Evolutionary conservation across 192 early-diverging fungal genomes (phyloP).

Genomic region (Rhizophlyctis rosea): DNA sequence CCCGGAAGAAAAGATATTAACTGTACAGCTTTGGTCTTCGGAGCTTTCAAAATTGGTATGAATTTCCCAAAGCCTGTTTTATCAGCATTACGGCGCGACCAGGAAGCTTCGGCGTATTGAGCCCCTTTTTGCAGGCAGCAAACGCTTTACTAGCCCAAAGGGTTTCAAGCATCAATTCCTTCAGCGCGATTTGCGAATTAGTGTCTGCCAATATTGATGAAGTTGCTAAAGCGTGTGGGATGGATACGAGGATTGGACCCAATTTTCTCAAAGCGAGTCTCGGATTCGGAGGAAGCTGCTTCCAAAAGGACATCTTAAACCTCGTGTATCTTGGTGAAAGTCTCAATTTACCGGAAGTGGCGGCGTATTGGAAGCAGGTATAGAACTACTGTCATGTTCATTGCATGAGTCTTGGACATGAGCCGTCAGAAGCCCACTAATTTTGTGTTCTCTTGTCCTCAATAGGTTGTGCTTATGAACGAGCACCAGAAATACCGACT

Average conservation of each 20-base stretch:
- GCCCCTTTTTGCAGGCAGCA: conserved; percentile 54
- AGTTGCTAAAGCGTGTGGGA: conserved; percentile 81
- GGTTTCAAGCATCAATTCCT: conserved; percentile 85
- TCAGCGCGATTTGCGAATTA: conserved; percentile 85
- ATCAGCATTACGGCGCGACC: background rate
- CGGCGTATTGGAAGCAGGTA: conserved; percentile 81
- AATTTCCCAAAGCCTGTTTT: background rate
- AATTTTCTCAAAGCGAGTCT: conserved; percentile 85
- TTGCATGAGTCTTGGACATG: background rate
- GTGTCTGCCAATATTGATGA: conserved; percentile 82
- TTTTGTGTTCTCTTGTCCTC: background rate
- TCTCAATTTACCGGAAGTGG: conserved; percentile 79
- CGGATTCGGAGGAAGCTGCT: conserved; percentile 90
- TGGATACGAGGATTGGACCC: conserved; percentile 77
- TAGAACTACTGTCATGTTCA: background rate
- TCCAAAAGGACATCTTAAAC: conserved; percentile 89
- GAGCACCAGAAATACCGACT: conserved; percentile 85
- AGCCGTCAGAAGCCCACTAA: background rate
- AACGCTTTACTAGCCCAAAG: conserved; percentile 91
- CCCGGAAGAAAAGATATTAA: conserved; percentile 74
- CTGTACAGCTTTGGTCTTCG: conserved; percentile 85
- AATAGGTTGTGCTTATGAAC: conserved; percentile 73
- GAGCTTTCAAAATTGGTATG: conserved; percentile 82
- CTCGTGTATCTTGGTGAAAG: conserved; percentile 79
- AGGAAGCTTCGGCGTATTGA: background rate